Percentiles rank a stretch among this genome's conserved stretches.
Conservation (phyloP, 2,329 filamentous ascomycete species). For the Tolypocladium album region DNA sequence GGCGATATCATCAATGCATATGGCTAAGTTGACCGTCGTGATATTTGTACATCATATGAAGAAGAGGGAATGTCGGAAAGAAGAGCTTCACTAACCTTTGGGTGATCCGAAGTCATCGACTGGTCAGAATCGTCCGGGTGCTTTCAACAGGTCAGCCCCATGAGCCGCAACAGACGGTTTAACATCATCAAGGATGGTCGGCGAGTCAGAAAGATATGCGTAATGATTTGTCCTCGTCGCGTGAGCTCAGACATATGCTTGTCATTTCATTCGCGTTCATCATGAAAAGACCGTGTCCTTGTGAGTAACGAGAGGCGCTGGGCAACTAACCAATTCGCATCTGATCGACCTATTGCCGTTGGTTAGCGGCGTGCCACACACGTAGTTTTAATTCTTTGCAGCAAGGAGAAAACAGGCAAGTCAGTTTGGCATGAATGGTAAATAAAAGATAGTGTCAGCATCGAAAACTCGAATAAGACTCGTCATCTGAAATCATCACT, state of each 20-base stretch:
- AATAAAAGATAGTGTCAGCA: conserved; percentile 54
- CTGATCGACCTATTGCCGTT: conserved; percentile 1
- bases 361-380: conserved; percentile 9
- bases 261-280: conserved; percentile 82
- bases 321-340: conserved; percentile 11
- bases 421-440: conserved; percentile 65
- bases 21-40: conserved; percentile 39
- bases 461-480: conserved; percentile 66
- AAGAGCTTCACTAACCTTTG: background rate
- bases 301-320: background rate
- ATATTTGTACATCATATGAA: conserved; percentile 31
- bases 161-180: background rate
- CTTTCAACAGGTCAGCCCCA: background rate
- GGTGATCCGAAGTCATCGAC: background rate
- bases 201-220: conserved; percentile 6
- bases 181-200: background rate
- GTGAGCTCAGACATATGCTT: conserved; percentile 95
- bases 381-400: background rate
- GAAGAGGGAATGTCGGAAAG: background rate
- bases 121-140: background rate
- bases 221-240: conserved; percentile 30
- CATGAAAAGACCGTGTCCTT: conserved; percentile 33
- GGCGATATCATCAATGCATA: conserved; percentile 35
- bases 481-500: conserved; percentile 55
- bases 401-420: conserved; percentile 7